A percentile compares a stretch with the other conserved stretches of the same genome.
Conservation (phyloP, 371 early-diverging fungal genomes). For the Mucor irregularis region DNA sequence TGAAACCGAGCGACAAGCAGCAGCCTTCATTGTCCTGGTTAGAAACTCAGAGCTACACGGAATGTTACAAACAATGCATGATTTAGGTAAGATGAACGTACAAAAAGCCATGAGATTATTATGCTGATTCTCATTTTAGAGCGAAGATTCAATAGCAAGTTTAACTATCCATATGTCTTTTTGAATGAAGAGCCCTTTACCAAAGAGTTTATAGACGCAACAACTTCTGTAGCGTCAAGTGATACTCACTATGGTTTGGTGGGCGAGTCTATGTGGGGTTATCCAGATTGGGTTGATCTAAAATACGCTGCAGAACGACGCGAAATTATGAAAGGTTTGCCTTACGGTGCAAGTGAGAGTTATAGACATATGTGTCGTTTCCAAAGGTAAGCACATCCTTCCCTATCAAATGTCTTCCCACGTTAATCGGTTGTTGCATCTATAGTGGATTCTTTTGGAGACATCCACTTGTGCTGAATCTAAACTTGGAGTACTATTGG, state of each 20-base stretch:
- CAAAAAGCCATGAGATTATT: not conserved
- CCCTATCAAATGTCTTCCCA: not conserved
- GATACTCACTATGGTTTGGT: constrained; percentile 53
- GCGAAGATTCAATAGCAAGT: constrained; percentile 73
- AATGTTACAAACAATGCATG: constrained; percentile 62
- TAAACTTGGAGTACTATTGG: constrained; percentile 81
- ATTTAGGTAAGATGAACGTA: constrained; percentile 16
- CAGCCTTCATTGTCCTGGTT: constrained; percentile 59
- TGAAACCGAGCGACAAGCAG: constrained; percentile 49
- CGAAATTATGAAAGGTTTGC: constrained; percentile 62
- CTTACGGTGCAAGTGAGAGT: constrained; percentile 82
- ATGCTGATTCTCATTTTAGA: constrained; percentile 35
- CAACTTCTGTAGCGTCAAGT: constrained; percentile 48
- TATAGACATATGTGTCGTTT: constrained; percentile 96
- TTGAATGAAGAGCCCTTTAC: constrained; percentile 77
- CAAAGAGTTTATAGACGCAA: constrained; percentile 48
- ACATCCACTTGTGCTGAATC: constrained; percentile 67
- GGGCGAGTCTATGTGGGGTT: constrained; percentile 75
- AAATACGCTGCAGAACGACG: constrained; percentile 55
- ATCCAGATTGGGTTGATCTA: constrained; percentile 81
- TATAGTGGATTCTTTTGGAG: constrained; percentile 78
- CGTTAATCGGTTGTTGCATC: not conserved
- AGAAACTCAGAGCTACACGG: constrained; percentile 76
- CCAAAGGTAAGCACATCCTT: constrained; percentile 26
- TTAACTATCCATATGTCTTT: constrained; percentile 82